Percentiles rank a stretch among this genome's conserved stretches.
Evolutionary conservation across 345 rosid genomes (phyloP).

Genomic region (Hibiscus mutabilis): DNA sequence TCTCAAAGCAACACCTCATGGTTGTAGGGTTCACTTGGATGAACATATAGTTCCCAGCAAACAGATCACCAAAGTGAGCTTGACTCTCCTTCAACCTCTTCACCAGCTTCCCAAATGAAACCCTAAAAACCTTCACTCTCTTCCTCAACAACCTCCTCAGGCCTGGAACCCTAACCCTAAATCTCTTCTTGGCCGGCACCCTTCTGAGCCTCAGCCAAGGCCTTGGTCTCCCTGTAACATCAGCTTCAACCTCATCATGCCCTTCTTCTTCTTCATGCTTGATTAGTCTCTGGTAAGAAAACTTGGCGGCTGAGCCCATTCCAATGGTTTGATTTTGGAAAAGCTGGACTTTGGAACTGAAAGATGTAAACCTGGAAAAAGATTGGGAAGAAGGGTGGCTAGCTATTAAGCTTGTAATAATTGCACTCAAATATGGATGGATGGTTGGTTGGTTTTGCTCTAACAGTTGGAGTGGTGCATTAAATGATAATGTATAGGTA

Average conservation of each 20-base stretch:
- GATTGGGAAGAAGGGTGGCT: not conserved
- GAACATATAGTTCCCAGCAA: conserved; percentile 71
- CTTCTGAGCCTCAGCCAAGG: conserved; percentile 33
- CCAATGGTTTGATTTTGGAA: conserved; percentile 6
- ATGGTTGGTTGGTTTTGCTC: conserved; percentile 11
- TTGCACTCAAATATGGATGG: not conserved
- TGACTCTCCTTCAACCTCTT: conserved; percentile 59
- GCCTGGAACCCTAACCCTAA: conserved; percentile 8
- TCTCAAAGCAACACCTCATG: conserved; percentile 25
- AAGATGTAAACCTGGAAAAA: not conserved
- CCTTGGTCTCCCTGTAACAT: conserved; percentile 20
- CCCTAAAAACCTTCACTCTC: conserved; percentile 1
- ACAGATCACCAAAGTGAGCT: conserved; percentile 61
- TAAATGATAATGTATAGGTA: conserved; percentile 15
- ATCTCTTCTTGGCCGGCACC: conserved; percentile 7
- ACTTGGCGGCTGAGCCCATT: conserved; percentile 26
- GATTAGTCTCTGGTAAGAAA: conserved; percentile 38
- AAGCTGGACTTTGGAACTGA: not conserved
- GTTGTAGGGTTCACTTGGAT: conserved; percentile 61
- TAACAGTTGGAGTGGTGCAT: conserved; percentile 21
- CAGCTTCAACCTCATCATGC: conserved; percentile 8
- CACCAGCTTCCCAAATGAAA: conserved; percentile 33
- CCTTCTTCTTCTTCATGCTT: conserved; percentile 11
- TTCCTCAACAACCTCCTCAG: not conserved
- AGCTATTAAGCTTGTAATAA: not conserved